Percentiles rank a stretch among this genome's conserved stretches.
phyloP scores from a whole-genome alignment of 2,329 filamentous ascomycete genomes.

The Fusarium acutatum region DNA sequence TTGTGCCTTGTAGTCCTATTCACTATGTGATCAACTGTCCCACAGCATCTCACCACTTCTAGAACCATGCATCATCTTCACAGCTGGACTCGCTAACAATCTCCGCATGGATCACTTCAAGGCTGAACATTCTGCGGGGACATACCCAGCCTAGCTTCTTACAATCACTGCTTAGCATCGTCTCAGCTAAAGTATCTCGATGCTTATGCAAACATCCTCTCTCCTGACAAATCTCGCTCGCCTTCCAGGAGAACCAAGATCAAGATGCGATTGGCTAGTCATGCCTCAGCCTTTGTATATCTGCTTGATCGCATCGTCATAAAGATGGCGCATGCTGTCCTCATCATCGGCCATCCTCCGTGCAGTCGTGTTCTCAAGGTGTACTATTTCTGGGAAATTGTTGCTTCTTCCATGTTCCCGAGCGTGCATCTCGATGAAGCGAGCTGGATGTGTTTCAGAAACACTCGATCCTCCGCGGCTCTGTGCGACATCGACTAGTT shows the following conservation, averaged over 20 bases:
- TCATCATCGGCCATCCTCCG: not conserved
- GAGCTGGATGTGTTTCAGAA: not conserved
- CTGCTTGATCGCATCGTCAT: constrained; percentile 18
- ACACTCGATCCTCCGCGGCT: constrained; percentile 10
- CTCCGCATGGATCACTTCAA: constrained; percentile 1
- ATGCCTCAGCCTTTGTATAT: constrained; percentile 5
- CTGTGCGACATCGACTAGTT: constrained; percentile 47
- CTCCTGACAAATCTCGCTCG: constrained; percentile 1
- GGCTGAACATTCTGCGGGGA: constrained; percentile 2
- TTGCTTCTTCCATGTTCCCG: not conserved
- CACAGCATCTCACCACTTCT: not conserved
- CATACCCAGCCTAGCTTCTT: not conserved
- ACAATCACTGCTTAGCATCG: not conserved
- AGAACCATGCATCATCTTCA: not conserved
- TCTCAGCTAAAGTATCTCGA: constrained; percentile 8
- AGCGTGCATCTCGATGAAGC: not conserved
- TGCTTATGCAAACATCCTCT: not conserved
- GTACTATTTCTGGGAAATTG: not conserved
- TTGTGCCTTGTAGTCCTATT: not conserved
- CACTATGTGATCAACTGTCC: not conserved
- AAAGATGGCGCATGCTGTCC: constrained; percentile 4
- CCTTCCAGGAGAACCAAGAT: not conserved
- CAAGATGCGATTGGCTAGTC: not conserved
- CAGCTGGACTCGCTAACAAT: not conserved
- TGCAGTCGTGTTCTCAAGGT: not conserved